Evolutionary conservation across 495 filamentous ascomycete genomes (phyloP), one percentile per base, ranked within the genome.

Genomic region (Durotheca rogersii): DNA sequence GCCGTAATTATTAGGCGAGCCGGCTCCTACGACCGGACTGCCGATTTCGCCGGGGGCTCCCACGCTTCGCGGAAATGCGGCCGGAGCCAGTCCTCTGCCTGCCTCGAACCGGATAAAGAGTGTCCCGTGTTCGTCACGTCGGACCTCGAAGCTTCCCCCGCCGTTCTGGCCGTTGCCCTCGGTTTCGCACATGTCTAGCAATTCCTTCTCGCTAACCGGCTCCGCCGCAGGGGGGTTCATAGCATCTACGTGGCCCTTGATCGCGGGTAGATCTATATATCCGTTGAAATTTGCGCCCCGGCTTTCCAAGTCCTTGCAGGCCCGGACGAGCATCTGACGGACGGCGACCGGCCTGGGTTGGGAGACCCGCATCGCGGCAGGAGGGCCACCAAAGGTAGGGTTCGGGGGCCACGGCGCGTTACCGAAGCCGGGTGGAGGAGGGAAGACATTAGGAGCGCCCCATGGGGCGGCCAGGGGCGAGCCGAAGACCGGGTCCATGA

Each of bases 151-250:
- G 32, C 76, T 84, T 14, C 93, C 93, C 41, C 93, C 93, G 41
- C 93, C 93, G 55, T 97, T 97, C 38, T 86, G 80, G 0, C 73
- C 62, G 58, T 88, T 94, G 47, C 93, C 93, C 63, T 93, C 86
- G 1, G 91, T 94, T 52, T 96, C 91, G 67, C 87, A 92, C 46
- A 95, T 88, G 37, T 89, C 86, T n/a, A 90, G 75, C 66, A 98
- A 75, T 53, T 95, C 90, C 20, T 81, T 72, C 41, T 87, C 72
- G 2, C 72, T 72, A 48, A 93, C 80, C 0, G 79, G 67, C 1
- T 78, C 68, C 31, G 89, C 85, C 6, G 49, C 52, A 39, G 59
- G 53, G 30, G 77, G 69, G 23, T 79, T 82, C 27, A 82, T 67
- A 35, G 75, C 63, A 21, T 88, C 82, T 9, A 95, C 74, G 41